Conservation (phyloP, 148 eudicot genomes). For the Arbutus unedo region DNA sequence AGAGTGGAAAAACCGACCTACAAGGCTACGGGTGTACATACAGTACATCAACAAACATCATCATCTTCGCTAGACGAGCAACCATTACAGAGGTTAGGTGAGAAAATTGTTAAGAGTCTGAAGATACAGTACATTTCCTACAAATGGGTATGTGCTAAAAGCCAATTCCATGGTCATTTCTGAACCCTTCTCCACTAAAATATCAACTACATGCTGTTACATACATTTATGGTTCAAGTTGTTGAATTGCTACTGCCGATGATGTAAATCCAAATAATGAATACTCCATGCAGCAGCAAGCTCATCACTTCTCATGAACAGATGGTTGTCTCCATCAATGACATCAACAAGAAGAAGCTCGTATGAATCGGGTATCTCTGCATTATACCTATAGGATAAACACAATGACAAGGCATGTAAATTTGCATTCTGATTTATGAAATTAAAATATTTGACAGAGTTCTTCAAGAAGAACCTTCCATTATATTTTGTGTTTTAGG, state of each 20-base stretch:
- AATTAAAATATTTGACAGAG: not conserved
- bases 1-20: no score
- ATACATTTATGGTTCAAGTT: no score
- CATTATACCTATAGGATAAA: slow-evolving; percentile 25
- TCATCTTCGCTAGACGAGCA: not conserved
- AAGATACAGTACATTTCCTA: not conserved
- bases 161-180: not conserved
- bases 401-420: not conserved
- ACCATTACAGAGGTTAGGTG: not conserved
- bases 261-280: not conserved
- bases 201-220: not conserved
- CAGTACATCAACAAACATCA: no score
- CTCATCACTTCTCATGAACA: slow-evolving; percentile 46
- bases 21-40: no score
- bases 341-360: slow-evolving; percentile 38
- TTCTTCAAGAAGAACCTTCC: not conserved
- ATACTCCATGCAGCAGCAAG: slow-evolving; percentile 35
- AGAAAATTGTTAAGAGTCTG: not conserved
- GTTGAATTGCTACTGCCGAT: no score
- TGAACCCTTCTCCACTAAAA: not conserved
- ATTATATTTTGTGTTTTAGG: not conserved
- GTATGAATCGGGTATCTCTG: slow-evolving; percentile 37
- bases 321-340: slow-evolving; percentile 40
- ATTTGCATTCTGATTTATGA: not conserved
- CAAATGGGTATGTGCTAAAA: not conserved